Base-by-base conservation (phyloP, 345 rosid species). In the Aurinia saxatilis region DNA sequence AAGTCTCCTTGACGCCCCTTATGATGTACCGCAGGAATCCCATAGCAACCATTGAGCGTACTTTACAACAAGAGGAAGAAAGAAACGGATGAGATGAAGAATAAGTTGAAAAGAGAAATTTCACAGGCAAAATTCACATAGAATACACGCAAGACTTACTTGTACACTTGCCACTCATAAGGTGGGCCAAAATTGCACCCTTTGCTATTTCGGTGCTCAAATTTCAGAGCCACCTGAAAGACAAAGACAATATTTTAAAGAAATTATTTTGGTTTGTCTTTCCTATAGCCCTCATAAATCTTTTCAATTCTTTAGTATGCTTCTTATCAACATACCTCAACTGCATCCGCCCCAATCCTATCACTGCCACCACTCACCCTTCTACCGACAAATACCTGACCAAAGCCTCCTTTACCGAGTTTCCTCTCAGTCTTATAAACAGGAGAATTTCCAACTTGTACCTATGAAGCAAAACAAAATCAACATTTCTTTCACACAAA, bases 151-250 rank as follows among this genome's bases (percentile, higher is more conserved):
- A 63, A 50, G 35, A 65, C 85, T 64, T 67, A 90, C 99, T 78
- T 81, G 87, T 93, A 93, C 57, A 93, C 96, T 72, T 87, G 96
- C 99, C 99, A 93, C 81, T 93, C 97, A 15, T 84, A 75, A 34
- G 99, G 99, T 12, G 99, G 99, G 44, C 99, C 97, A 80, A 82
- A 82, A 62, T 79, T 93, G 78, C 99, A 93, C 36, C 99, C 99
- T 77, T 93, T 93, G 74, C 97, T 90, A 44, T 80, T 86, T 33
- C 86, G 81, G 57, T 93, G 99, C 78, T 93, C 99, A 68, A 93
- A 86, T 74, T 93, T 93, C 60, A 93, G 69, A 12, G 99, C 99
- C 38, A 93, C 96, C 99, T 90, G 77, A 36, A 68, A 38, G 10
- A 42, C 30, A 33, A 14, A 33, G 19, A 46, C 10, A 67, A 50